Base-by-base conservation (phyloP, 768 basidiomycete species). In the Kwoniella dejecticola region DNA sequence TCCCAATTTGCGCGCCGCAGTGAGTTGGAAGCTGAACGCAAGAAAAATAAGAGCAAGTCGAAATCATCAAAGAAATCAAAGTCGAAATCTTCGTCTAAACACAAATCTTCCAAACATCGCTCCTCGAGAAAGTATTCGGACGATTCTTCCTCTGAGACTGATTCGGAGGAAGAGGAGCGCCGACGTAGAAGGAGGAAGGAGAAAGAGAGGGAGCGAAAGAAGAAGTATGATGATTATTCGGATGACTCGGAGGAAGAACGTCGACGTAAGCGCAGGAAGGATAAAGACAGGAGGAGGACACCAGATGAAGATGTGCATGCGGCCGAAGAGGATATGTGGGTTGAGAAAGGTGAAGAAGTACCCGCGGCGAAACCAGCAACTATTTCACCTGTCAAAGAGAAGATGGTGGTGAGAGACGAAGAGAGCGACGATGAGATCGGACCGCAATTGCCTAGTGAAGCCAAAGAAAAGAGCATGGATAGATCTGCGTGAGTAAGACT, bases 381-480 rank as follows among this genome's bases (percentile, higher is more conserved):
- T 19, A 69, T 42, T n/a, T 64, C 50, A 53, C 56, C 17, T 31
- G 52, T 13, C 42, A 44, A 24, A 49, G 67, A 52, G 52, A 52
- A 68, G 60, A 57, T 53, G 4, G 60, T 62, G 13, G 70, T 55
- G 36, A 77, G 73, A 29, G 48, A 80, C 1, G 82, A 80, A 6
- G 84, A 85, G 10, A 81, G 81, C 15, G 88, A 87, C 48, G 86
- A 86, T 3, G 89, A 88, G 33, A 76, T 95, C 30, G 94, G 94
- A 0, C 94, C 94, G 3, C 82, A 87, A 66, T 89, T 91, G n/a
- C 71, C 85, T 33, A 83, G 81, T 61, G 69, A 76, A 4, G 81
- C 81, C 59, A 86, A 54, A 26, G 75, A 84, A 4, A 68, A 38
- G 45, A 85, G 82, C 72, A 72, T 88, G 90, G 73, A 71, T 52